Base-by-base conservation (phyloP, 2,329 filamentous ascomycete genomes). In the Orbilia brochopaga region DNA sequence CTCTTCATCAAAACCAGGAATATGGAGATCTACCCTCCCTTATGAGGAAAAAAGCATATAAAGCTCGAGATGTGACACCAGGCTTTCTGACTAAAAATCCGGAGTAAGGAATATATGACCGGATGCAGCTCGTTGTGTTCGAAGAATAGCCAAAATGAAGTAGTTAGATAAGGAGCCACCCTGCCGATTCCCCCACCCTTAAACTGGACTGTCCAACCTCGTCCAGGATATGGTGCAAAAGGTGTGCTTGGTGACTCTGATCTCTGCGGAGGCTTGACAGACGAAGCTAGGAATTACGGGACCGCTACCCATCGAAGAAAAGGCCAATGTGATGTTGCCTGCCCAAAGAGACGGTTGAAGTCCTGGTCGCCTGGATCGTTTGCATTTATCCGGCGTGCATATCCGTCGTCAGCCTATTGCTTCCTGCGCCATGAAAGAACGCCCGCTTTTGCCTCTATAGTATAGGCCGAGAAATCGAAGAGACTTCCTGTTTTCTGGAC, bases 91-190 rank as follows among this genome's bases (percentile, higher is more conserved):
- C 53, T 64, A 64, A 40, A 62, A 55, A 59, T 63, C 66, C 48
- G 46, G 54, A 70, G 66, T 54, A 52, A 63, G 59, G 59, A 64
- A 70, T 70, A 59, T 52, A 57, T 59, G 59, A 56, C 66, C 66
- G 66, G 59, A 70, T 70, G 66, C 66, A 70, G 66, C 54, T 50
- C 63, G 21, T 70, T 64, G 54, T 59, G 37, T 42, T 42, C 37
- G 54, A 63, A 59, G 56, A 70, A 70, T 70, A 70, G 66, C 66
- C 66, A 70, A 70, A 70, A 70, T 70, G 59, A 64, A 70, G 66
- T 42, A 42, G 37, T 64, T 70, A 56, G 66, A 70, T 70, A 70
- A 70, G 66, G 60, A 70, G 59, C 59, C 54, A 64, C 66, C 66
- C 66, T 64, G 66, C 59, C 64, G 27, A 53, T 63, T 70, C 66